Percentiles rank a stretch among this genome's conserved stretches.
These are phyloP conservation scores for Diaporthe sp. DNA, from an alignment of 2,329 filamentous ascomycete species.

Conservation along the genomic window DNA sequence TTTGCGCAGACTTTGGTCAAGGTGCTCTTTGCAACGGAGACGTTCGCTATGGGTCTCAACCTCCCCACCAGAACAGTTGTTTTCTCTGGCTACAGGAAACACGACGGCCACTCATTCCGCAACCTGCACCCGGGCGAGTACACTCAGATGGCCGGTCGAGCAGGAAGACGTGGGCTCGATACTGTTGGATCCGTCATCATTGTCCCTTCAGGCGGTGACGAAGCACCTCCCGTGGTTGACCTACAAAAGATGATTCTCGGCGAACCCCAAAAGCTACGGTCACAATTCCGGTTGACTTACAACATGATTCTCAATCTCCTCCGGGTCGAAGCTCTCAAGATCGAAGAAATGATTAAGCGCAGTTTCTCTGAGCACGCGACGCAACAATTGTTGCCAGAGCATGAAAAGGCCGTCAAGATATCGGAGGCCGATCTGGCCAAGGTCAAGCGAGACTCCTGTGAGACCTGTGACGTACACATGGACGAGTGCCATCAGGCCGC, in stretches of 20 bases:
- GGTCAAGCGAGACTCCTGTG: constrained; percentile 87
- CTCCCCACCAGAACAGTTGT: constrained; percentile 96
- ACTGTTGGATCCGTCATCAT: constrained; percentile 95
- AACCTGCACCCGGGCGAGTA: constrained; percentile 96
- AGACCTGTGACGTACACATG: constrained; percentile 84
- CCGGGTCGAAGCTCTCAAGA: constrained; percentile 95
- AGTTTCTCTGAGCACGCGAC: constrained; percentile 99
- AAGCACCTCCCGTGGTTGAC: constrained; percentile 87
- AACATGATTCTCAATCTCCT: constrained; percentile 99
- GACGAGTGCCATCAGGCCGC: constrained; percentile 86
- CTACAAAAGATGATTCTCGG: constrained; percentile 95
- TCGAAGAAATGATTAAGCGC: constrained; percentile 99
- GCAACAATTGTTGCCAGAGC: constrained; percentile 92
- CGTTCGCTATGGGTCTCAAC: constrained; percentile 98
- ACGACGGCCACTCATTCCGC: constrained; percentile 92
- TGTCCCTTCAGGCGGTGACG: constrained; percentile 84
- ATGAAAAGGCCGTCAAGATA: constrained; percentile 93
- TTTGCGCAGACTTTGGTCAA: constrained; percentile 97
- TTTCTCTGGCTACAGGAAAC: constrained; percentile 96
- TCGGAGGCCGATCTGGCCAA: constrained; percentile 93
- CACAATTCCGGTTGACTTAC: constrained; percentile 97
- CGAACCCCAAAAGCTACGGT: constrained; percentile 93
- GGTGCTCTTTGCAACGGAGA: constrained; percentile 97
- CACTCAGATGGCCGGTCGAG: constrained; percentile 97
- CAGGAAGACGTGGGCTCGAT: constrained; percentile 92